These are phyloP conservation scores for Cordyceps pruinosa DNA, from an alignment of 2,329 filamentous ascomycete genomes.

Conservation along the genomic window DNA sequence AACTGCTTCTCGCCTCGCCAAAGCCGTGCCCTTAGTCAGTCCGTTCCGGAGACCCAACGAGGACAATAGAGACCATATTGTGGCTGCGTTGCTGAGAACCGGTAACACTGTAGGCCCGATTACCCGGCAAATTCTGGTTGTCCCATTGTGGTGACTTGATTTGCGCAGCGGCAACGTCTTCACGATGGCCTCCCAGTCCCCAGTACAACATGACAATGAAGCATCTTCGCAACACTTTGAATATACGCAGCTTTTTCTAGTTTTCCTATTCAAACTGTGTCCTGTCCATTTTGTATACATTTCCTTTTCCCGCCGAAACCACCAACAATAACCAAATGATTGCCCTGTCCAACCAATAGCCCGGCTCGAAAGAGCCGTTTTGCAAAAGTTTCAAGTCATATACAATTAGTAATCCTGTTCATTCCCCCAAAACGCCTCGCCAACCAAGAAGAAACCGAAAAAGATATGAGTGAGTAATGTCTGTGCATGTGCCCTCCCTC, in stretches of 20 bases:
- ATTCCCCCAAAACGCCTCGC: constrained; percentile 4
- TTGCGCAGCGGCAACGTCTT: too few relatives aligned
- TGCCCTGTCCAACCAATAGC: neutral
- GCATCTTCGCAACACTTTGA: neutral
- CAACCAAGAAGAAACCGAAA: neutral
- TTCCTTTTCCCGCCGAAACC: neutral
- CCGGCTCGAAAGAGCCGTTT: neutral
- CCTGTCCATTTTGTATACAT: neutral
- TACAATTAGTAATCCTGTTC: neutral
- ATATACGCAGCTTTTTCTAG: too few relatives aligned
- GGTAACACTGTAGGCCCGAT: neutral
- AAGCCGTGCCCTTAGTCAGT: neutral
- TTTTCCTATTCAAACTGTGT: neutral
- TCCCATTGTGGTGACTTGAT: too few relatives aligned
- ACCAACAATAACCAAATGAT: neutral
- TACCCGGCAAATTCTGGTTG: too few relatives aligned
- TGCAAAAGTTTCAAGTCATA: neutral
- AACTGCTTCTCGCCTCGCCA: neutral
- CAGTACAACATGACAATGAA: neutral
- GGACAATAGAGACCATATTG: neutral
- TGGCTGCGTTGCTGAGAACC: neutral
- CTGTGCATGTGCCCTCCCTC: neutral
- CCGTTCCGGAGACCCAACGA: neutral
- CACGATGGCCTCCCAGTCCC: neutral
- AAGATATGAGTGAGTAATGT: neutral